Evolutionary conservation across 129 eudicot genomes (phyloP).

Genomic region (Pittosporum tobira): DNA sequence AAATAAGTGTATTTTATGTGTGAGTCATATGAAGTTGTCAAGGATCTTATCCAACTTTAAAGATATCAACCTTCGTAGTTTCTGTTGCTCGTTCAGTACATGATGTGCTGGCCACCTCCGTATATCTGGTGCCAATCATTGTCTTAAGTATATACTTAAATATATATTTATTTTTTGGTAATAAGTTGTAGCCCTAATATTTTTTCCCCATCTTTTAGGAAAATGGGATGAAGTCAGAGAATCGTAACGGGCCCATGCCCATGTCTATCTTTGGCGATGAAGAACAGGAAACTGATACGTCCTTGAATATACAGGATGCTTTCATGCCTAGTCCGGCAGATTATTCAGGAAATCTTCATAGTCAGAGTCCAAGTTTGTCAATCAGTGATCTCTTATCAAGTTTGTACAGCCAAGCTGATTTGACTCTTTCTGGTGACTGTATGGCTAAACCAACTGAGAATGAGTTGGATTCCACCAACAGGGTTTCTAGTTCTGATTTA

Average conservation of each 20-base stretch:
- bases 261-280: conserved; percentile 67
- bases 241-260: conserved; percentile 44
- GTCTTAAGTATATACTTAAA: too few relatives aligned
- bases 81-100: too few relatives aligned
- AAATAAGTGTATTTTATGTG: too few relatives aligned
- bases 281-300: conserved; percentile 37
- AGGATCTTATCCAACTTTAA: too few relatives aligned
- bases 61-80: too few relatives aligned
- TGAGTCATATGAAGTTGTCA: too few relatives aligned
- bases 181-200: too few relatives aligned
- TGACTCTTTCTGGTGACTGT: conserved; percentile 17
- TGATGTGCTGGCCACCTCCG: too few relatives aligned
- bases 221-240: conserved; percentile 25
- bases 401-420: conserved; percentile 67
- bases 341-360: conserved; percentile 25
- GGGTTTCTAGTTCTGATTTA: conserved; percentile 20
- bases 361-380: conserved; percentile 34
- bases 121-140: too few relatives aligned
- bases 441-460: conserved; percentile 13
- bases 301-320: conserved; percentile 28
- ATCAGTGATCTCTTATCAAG: conserved; percentile 58
- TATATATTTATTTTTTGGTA: too few relatives aligned
- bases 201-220: conserved; percentile 43
- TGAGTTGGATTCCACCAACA: conserved; percentile 19
- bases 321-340: conserved; percentile 28